A percentile compares a stretch with the other conserved stretches of the same genome.
phyloP scores from a whole-genome alignment of 129 eudicot species.

The Pulicaria dysenterica region DNA sequence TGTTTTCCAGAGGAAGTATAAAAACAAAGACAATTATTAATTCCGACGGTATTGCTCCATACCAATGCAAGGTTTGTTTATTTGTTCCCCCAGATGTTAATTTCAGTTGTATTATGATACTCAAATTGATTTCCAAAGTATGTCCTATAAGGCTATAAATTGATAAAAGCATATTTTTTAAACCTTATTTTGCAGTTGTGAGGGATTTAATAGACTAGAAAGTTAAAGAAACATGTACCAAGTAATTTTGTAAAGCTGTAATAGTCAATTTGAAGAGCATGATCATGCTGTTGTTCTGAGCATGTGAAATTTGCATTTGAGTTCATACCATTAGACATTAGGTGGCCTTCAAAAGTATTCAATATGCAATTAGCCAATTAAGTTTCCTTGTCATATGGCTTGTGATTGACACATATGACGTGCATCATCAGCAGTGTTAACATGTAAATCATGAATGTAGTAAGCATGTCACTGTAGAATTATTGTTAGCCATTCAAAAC shows the following conservation, averaged over 20 bases:
- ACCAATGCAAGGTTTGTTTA: background rate
- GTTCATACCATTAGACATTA: background rate
- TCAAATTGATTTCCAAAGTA: background rate
- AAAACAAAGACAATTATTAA: conserved; percentile 10
- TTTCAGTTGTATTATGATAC: background rate
- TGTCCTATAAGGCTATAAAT: no score
- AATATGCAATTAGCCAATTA: background rate
- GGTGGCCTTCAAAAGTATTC: background rate
- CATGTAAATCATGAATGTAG: no score
- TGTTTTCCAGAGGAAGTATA: background rate
- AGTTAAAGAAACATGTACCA: no score
- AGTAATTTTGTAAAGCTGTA: background rate
- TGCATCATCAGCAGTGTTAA: no score
- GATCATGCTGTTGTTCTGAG: background rate
- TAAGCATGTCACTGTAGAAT: no score
- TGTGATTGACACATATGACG: background rate
- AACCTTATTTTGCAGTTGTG: no score
- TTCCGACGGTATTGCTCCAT: background rate
- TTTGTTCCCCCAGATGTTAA: background rate
- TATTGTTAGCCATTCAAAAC: no score
- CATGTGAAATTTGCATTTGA: background rate
- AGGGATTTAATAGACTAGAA: no score
- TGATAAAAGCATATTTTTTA: no score
- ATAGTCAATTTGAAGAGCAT: background rate
- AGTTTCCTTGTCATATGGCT: background rate